Conservation (phyloP, 768 basidiomycete species). For the Hygrocybe coccinea region DNA sequence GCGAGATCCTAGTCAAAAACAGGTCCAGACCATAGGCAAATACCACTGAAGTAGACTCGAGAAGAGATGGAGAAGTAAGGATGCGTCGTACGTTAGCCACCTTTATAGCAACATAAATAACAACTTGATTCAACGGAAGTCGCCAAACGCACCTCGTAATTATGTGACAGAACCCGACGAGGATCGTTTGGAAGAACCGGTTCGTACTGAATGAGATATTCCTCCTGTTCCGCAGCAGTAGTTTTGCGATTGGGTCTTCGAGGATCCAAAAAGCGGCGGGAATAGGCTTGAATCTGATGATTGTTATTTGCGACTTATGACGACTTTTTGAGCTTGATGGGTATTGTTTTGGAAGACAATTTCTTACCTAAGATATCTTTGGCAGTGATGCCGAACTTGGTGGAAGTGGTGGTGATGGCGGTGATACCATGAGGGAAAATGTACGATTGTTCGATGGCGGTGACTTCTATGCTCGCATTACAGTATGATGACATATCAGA, state of each 20-base stretch:
- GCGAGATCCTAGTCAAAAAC: constrained; percentile 79
- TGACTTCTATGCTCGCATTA: constrained; percentile 47
- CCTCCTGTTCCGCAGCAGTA: constrained; percentile 75
- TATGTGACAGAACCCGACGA: constrained; percentile 46
- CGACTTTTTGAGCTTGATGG: neutral
- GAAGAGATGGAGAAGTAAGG: constrained; percentile 72
- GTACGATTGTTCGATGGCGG: constrained; percentile 64
- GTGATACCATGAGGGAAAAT: constrained; percentile 65
- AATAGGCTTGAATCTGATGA: constrained; percentile 69
- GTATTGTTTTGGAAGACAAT: neutral
- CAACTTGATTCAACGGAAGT: neutral
- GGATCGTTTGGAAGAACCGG: constrained; percentile 70
- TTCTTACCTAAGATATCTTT: constrained; percentile 80
- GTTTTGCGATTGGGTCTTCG: constrained; percentile 73
- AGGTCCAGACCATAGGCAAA: constrained; percentile 86
- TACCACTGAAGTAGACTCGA: constrained; percentile 89
- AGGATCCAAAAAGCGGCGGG: constrained; percentile 73
- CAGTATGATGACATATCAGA: constrained; percentile 46
- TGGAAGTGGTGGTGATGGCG: constrained; percentile 69
- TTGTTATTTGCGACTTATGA: constrained; percentile 68
- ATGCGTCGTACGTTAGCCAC: constrained; percentile 66
- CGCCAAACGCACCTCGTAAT: constrained; percentile 35
- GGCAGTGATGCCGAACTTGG: constrained; percentile 81
- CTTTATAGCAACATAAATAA: constrained; percentile 32
- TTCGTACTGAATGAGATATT: constrained; percentile 82